Evolutionary conservation across 2,329 filamentous ascomycete species (phyloP), one percentile per base, ranked within the genome.

Genomic region (Neurospora sp.): DNA sequence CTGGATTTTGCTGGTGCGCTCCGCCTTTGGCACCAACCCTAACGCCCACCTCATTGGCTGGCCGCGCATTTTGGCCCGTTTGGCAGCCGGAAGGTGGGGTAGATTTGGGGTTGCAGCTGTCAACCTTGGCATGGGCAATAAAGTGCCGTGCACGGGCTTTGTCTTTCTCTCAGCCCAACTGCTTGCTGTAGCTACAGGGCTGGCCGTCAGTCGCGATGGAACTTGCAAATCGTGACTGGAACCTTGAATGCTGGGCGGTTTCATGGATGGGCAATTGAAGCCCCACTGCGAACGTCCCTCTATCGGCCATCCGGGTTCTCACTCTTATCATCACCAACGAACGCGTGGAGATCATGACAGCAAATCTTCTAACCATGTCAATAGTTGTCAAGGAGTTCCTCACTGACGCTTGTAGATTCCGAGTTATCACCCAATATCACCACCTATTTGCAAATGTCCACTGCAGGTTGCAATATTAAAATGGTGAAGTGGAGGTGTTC

Each of bases 1-100:
- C 68, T 71, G 36, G 43, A 74, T 71, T 72, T 72, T 62, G 52
- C 71, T 74, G 70, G 74, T 76, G 74, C 69, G 74, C 73, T 71
- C 72, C 23, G 52, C 52, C 52, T 62, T 62, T 62, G 71, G 72
- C 70, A 66, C 57, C 71, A 75, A 74, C 74, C 74, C 74, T 75
- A 75, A 62, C 52, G 52, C 52, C 15, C 28, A 62, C 52, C 23
- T 62, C 15, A 62, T 62, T 62, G 52, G 52, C 15, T n/a, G 12
- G 4, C 2, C 23, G 23, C 12, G 23, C 23, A 23, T 17, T 57
- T 57, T 57, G 23, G 0, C 52, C 28, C 23, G 52, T 8, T 17
- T 62, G 52, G 52, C 52, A 62, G 52, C 28, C 52, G 52, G 1
- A 33, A 62, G 52, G 52, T 62, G 52, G 52, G 52, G 52, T n/a